Percentiles rank a stretch among this genome's conserved stretches.
Conservation (phyloP, 345 rosid species). For the Gossypium longicalyx region DNA sequence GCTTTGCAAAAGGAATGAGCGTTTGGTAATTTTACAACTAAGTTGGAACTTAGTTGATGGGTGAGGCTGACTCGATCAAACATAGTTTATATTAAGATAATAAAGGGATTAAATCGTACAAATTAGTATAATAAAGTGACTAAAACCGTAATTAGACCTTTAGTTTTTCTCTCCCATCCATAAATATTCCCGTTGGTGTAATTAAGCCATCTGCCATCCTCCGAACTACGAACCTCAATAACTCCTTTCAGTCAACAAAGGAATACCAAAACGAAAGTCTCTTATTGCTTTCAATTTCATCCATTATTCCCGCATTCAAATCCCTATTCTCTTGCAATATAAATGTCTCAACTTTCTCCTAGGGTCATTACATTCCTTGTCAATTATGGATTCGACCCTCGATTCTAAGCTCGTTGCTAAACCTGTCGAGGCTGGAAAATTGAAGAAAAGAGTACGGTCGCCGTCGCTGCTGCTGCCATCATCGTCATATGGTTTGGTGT, state of each 20-base stretch:
- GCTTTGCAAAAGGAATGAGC: no score
- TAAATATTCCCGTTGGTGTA: slow-evolving; percentile 22
- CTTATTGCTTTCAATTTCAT: neutral
- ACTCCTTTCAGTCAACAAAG: neutral
- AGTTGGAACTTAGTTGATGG: no score
- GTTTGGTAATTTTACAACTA: no score
- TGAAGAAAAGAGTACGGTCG: slow-evolving; percentile 23
- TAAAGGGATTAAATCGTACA: no score
- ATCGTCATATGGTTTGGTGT: slow-evolving; percentile 30
- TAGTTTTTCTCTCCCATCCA: no score
- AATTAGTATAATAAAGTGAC: no score
- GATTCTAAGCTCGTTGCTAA: neutral
- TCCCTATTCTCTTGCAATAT: neutral
- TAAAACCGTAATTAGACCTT: no score
- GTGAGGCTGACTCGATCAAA: no score
- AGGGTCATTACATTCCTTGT: neutral
- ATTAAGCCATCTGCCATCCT: slow-evolving; percentile 9
- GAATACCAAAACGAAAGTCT: neutral
- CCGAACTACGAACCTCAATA: neutral
- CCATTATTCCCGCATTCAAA: no score
- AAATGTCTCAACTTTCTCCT: neutral
- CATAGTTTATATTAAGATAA: no score
- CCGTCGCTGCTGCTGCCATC: neutral
- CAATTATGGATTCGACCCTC: slow-evolving; percentile 9
- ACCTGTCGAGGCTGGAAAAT: neutral